Evolutionary conservation across 2,329 filamentous ascomycete genomes (phyloP), one percentile per base, ranked within the genome.

Genomic region (Bipolaris zeicola): DNA sequence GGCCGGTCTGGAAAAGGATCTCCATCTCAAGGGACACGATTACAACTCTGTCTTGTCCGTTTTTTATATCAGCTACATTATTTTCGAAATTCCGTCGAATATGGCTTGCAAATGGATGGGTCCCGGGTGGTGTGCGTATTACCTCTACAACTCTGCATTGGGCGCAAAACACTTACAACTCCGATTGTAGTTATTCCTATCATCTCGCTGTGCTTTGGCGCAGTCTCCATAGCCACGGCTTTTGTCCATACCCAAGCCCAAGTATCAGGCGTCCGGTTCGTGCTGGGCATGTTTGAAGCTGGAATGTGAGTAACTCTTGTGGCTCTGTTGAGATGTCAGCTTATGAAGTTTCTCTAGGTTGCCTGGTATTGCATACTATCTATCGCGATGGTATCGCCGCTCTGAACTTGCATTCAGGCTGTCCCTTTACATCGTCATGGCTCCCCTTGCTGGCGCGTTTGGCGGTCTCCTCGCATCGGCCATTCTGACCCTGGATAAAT

Each of bases 61-160:
- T 61, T 91, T 91, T 76, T 91, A 89, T 74, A 81, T 92, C 69
- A 85, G 85, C 6, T 92, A 92, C 74, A 90, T 91, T 16, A 50
- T 74, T 31, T 73, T 73, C 44, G 71, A 74, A 71, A 88, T 92
- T 39, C 89, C 89, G 0, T 81, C 81, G 52, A 91, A 87, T 61
- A 81, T 91, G 57, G 73, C 80, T 16, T 91, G 88, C 79, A 92
- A 91, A 72, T 86, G 81, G 78, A 78, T 91, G 4, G 89, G 89
- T 0, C 89, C 89, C 0, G 88, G 87, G 34, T 90, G 87, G 86
- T 91, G 50, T 52, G 11, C 16, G 50, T 47, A 16, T 20, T 16
- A 3, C 26, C 5, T 24, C 41, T 37, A 38, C 26, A 6, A 13
- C 2, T 3, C 14, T 14, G 6, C 10, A 34, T 14, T n/a, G n/a